These are phyloP conservation scores for Cordia subcordata DNA, from an alignment of 257 asterid species.

Conservation along the genomic window DNA sequence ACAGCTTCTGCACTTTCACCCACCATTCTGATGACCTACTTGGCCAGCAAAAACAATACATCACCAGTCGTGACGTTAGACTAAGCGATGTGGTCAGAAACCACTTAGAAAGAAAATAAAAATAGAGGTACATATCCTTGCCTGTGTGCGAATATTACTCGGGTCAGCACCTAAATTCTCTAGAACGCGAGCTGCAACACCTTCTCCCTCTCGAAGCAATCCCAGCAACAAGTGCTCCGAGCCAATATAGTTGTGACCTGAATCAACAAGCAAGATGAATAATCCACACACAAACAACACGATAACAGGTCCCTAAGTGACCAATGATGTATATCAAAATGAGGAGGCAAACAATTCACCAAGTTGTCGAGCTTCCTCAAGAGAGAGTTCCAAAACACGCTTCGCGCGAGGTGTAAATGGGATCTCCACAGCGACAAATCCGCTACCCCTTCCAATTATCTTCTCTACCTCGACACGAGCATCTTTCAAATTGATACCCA, in stretches of 20 bases:
- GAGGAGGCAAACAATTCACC: constrained; percentile 38
- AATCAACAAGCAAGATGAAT: constrained; percentile 1
- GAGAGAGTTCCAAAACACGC: constrained; percentile 87
- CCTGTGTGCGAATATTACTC: constrained; percentile 89
- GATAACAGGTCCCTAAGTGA: no score
- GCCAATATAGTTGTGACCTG: constrained; percentile 98
- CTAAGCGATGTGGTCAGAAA: background rate
- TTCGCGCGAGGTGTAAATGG: constrained; percentile 99
- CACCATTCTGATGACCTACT: constrained; percentile 49
- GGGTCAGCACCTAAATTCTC: constrained; percentile 97
- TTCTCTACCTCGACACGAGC: constrained; percentile 99
- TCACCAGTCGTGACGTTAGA: background rate
- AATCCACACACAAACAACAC: background rate
- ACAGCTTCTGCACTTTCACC: constrained; percentile 48
- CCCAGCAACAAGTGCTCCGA: constrained; percentile 97
- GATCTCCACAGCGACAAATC: constrained; percentile 96
- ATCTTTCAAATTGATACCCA: constrained; percentile 95
- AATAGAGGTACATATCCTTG: constrained; percentile 10
- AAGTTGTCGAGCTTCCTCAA: constrained; percentile 97
- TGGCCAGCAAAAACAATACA: background rate
- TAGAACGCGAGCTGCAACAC: constrained; percentile 96
- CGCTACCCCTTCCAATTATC: constrained; percentile 96
- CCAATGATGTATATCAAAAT: background rate
- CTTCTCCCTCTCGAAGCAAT: constrained; percentile 97
- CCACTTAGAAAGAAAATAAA: constrained; percentile 5